A percentile compares a stretch with the other conserved stretches of the same genome.
These are phyloP conservation scores for Quercus bicolor DNA, from an alignment of 306 rosid species.

Conservation along the genomic window DNA sequence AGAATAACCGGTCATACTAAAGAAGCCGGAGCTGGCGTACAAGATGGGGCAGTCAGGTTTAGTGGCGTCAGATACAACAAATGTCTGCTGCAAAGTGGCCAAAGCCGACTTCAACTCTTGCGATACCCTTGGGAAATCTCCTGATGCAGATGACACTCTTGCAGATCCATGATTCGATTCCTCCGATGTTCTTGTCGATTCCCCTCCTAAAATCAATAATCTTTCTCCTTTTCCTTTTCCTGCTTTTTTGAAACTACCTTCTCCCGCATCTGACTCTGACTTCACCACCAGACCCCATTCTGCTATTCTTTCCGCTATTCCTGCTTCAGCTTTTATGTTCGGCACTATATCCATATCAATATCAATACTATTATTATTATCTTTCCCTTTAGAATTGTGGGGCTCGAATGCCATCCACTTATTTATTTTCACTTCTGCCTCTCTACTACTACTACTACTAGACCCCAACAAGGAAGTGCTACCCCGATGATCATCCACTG, in stretches of 20 bases:
- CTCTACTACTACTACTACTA: constrained; percentile 19
- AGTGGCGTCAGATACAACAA: constrained; percentile 90
- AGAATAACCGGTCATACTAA: constrained; percentile 83
- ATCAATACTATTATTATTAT: not conserved
- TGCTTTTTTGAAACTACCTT: constrained; percentile 41
- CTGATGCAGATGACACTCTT: constrained; percentile 1
- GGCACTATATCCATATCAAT: not conserved
- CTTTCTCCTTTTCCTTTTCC: constrained; percentile 43
- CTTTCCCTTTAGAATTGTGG: not conserved
- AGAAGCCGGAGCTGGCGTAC: constrained; percentile 85
- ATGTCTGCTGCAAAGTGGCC: constrained; percentile 70
- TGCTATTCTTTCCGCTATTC: constrained; percentile 58
- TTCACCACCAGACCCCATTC: constrained; percentile 82
- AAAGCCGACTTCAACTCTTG: constrained; percentile 74
- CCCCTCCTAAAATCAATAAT: constrained; percentile 11
- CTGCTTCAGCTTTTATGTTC: constrained; percentile 40
- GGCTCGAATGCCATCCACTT: constrained; percentile 84
- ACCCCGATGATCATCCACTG: not conserved
- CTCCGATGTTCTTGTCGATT: constrained; percentile 48
- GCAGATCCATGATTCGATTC: constrained; percentile 47
- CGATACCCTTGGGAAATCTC: constrained; percentile 63
- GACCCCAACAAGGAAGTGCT: constrained; percentile 5
- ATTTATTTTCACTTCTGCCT: constrained; percentile 18
- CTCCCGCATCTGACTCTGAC: constrained; percentile 30
- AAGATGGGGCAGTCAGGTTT: constrained; percentile 89